These are phyloP conservation scores for Penstemon barbatus DNA, from an alignment of 257 asterid genomes.

Conservation along the genomic window DNA sequence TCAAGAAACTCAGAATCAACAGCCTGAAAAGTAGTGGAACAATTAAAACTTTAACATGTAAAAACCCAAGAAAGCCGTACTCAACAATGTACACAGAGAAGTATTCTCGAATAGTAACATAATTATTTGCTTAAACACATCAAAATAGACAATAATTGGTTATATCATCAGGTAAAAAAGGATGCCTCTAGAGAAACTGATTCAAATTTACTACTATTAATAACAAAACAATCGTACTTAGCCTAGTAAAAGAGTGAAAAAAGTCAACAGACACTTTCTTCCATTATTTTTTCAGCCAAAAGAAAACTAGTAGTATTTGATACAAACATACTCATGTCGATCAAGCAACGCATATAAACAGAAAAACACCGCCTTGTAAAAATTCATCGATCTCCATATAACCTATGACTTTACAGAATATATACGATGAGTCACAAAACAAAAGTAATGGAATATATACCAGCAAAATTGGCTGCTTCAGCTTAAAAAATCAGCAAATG, in stretches of 20 bases:
- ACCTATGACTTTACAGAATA: neutral
- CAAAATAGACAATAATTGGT: neutral
- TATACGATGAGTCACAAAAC: neutral
- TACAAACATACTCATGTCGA: neutral
- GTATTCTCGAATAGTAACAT: neutral
- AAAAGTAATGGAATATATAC: neutral
- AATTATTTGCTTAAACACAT: neutral
- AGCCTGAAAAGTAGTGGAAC: slow-evolving; percentile 22
- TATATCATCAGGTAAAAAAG: slow-evolving; percentile 1
- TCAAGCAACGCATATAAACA: neutral
- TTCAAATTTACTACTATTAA: neutral
- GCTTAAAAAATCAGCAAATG: neutral
- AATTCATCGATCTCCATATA: neutral
- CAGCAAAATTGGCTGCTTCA: neutral
- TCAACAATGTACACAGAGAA: slow-evolving; percentile 6
- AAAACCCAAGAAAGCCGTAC: slow-evolving; percentile 7
- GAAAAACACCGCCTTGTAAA: neutral
- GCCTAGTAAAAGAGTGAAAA: neutral
- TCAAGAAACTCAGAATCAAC: slow-evolving; percentile 21
- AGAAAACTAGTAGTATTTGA: neutral
- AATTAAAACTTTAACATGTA: neutral
- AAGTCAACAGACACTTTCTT: neutral
- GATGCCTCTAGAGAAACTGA: neutral
- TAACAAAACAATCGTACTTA: slow-evolving; percentile 14
- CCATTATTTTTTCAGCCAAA: neutral